Base-by-base conservation (phyloP, 1,284 basidiomycete genomes). In the Malassezia furfur region DNA sequence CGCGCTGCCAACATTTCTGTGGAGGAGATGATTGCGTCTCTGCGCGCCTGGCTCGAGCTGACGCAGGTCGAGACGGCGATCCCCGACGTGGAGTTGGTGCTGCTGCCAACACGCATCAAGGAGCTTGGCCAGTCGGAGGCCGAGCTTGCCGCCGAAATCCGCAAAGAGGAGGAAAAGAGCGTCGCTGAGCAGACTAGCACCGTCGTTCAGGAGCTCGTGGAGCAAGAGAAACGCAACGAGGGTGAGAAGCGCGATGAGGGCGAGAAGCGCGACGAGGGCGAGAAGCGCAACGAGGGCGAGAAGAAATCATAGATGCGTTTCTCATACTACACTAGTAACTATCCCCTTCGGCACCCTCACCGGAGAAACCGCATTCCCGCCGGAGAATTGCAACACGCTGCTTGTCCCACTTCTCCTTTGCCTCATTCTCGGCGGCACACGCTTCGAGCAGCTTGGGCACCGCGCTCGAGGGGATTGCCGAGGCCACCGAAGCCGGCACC, bases 301-400 rank as follows among this genome's bases (percentile, higher is more conserved):
- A 54, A 31, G 47, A 37, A 32, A 52, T 8, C 34, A 48, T 31
- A 31, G 17, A 9, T 41, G 35, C 22, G 34, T 31, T 37, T 15
- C 28, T 15, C 34, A 22, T 45, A 48, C 12, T 40, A 40, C 22
- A 22, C 35, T 59, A 72, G 60, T 72, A 72, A 57, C 61, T 66
- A 52, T 72, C 70, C 28, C 70, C 70, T 35, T 72, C 70, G 35
- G 65, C 66, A 50, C 70, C 70, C 52, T 72, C 70, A 11, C 64
- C 67, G 30, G 65, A 72, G 48, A 72, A 72, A 19, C 70, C 70
- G 30, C 58, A 46, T 31, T 65, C 57, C 48, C 53, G 51, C 19
- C 65, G 65, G 17, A 72, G 59, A 19, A 71, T 54, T 38, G 67
- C 66, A 12, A 62, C 63, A 32, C 63, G 67, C 63, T 48, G 63